Evolutionary conservation across 1,139 yeast species (phyloP), one percentile per base, ranked within the genome.

Genomic region (Debaryomycetaceae sp.): DNA sequence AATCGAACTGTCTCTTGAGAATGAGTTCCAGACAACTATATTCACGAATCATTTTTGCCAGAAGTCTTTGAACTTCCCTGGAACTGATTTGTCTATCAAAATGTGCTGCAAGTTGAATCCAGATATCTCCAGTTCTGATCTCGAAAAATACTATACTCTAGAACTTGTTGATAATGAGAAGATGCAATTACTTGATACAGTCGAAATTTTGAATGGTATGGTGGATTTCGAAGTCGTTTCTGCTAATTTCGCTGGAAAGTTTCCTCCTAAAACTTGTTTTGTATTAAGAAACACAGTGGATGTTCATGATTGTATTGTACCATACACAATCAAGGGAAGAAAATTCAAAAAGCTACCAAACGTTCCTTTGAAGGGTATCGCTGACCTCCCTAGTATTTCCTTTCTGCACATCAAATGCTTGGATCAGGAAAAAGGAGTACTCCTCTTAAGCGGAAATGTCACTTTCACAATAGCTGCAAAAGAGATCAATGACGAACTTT

Each of bases 221-320:
- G 49, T 56, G 7, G 66, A 61, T 41, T 35, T 59, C 6, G 47
- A 56, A 30, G 22, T 37, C 35, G 15, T 42, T 17, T 36, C 43
- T 6, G 19, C 28, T 24, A 33, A 17, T 7, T 16, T 30, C 5
- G 37, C 31, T 15, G 7, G 37, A 3, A 19, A 24, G 6, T 31
- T 39, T n/a, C 41, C 51, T 8, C 33, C 22, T 4, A 32, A 42
- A 22, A 33, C 42, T 4, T 45, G 54, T 34, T 33, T 54, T 14
- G 53, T 45, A 1, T 30, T 55, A n/a, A 45, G 48, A 33, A 49
- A 48, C 34, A 37, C 48, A 7, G 18, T 42, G 1, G 41, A 43
- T 17, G 28, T 28, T 11, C 34, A 43, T 17, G 50, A 48, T 28
- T 38, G 48, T 5, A n/a, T 53, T 5, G 41, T 41, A 17, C n/a